Base-by-base conservation (phyloP, 805 yeast species). In the Candida vaughaniae region DNA sequence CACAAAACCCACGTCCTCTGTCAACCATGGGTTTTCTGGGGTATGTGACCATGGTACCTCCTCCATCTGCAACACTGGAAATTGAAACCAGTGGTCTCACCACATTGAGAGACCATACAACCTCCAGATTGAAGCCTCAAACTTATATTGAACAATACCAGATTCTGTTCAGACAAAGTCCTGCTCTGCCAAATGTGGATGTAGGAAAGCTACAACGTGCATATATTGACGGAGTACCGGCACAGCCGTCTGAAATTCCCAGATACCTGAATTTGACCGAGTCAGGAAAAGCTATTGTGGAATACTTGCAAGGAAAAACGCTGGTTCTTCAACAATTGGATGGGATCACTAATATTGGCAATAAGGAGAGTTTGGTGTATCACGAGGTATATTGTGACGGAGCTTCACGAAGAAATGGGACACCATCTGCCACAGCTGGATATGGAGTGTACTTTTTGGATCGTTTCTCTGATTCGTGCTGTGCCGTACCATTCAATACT, bases 331-430 rank as follows among this genome's bases (percentile, higher is more conserved):
- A n/a, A n/a, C n/a, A n/a, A n/a, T n/a, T n/a, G n/a, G n/a, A n/a
- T n/a, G n/a, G n/a, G n/a, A n/a, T n/a, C n/a, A n/a, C n/a, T n/a
- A n/a, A n/a, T n/a, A n/a, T n/a, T n/a, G n/a, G n/a, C 23, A 6
- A 20, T 20, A 10, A 6, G 9, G 6, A 6, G 6, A 25, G 6
- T 6, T 12, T 25, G 8, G 28, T 8, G 3, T 3, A 19, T 3
- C 8, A 14, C 18, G 22, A 14, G 10, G 65, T 87, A 0, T 89
- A 75, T 51, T 81, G 87, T 15, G 97, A 89, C 58, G 97, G 96
- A 0, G 85, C 95, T 0, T 68, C 81, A 0, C 62, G 80, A 7
- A 71, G 75, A 4, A 82, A 83, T 48, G 89, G 88, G 0, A 62
- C 51, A 15, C 31, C 34, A 0, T 25, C 40, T 19, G 39, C 48